These are phyloP conservation scores for Choricystis sp. DNA, from an alignment of 139 green algal genomes.

Conservation along the genomic window DNA sequence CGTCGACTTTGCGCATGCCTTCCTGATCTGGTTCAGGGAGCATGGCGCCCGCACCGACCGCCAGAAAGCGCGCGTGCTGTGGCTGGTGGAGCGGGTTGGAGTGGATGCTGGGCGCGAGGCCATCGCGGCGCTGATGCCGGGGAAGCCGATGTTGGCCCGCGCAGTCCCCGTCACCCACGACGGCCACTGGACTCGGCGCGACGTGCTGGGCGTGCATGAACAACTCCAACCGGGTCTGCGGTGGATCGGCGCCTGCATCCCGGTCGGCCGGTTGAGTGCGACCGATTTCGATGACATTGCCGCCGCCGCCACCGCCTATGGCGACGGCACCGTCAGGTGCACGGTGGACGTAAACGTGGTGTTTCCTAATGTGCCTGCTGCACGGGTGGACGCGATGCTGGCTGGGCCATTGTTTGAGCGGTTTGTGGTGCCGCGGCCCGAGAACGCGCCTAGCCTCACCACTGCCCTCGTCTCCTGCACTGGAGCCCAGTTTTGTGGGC, in stretches of 20 bases:
- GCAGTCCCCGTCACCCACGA: constrained; percentile 38
- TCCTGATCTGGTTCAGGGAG: constrained; percentile 76
- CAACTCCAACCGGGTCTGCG: constrained; percentile 69
- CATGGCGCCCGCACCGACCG: constrained; percentile 64
- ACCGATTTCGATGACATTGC: constrained; percentile 69
- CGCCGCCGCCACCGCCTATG: constrained; percentile 60
- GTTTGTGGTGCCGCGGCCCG: constrained; percentile 32
- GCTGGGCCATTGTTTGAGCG: constrained; percentile 68
- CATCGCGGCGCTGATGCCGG: constrained; percentile 58
- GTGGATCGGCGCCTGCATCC: constrained; percentile 63
- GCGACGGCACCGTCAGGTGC: constrained; percentile 71
- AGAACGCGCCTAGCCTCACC: constrained; percentile 8
- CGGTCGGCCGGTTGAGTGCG: constrained; percentile 60
- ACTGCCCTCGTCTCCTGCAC: constrained; percentile 67
- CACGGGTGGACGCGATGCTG: constrained; percentile 62
- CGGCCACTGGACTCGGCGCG: constrained; percentile 43
- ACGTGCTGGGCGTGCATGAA: constrained; percentile 76
- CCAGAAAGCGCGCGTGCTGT: constrained; percentile 91
- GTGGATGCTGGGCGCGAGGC: constrained; percentile 52
- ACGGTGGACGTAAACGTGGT: constrained; percentile 95
- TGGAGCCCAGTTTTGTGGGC: constrained; percentile 89
- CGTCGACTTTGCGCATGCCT: constrained; percentile 48
- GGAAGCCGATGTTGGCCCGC: constrained; percentile 7
- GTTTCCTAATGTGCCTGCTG: constrained; percentile 72
- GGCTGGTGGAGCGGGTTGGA: constrained; percentile 76